Evolutionary conservation across 345 rosid species (phyloP).

Genomic region (Viola odorata): DNA sequence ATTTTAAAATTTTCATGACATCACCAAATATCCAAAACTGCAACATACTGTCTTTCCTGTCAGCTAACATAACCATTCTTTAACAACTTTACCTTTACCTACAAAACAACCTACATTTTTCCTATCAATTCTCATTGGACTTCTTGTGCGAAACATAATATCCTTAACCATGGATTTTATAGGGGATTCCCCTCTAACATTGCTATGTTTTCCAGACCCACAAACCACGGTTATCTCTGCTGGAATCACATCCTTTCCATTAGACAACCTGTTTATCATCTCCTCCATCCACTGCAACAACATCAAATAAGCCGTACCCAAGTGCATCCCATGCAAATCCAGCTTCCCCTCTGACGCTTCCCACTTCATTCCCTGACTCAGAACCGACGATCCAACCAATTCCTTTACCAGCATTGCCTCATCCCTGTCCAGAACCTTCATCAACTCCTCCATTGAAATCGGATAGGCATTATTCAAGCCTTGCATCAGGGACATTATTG

Average conservation of each 20-base stretch:
- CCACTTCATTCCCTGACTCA: constrained; percentile 55
- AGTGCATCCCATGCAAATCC: constrained; percentile 88
- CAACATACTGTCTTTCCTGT: not conserved
- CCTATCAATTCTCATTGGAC: constrained; percentile 71
- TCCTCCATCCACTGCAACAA: constrained; percentile 70
- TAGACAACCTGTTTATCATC: constrained; percentile 37
- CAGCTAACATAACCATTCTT: constrained; percentile 7
- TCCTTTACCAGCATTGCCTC: constrained; percentile 48
- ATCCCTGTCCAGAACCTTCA: constrained; percentile 31
- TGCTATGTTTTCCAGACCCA: constrained; percentile 75
- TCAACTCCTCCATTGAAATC: constrained; percentile 41
- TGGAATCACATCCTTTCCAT: constrained; percentile 35
- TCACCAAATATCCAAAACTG: too few relatives aligned
- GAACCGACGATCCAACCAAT: constrained; percentile 44
- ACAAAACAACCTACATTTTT: constrained; percentile 53
- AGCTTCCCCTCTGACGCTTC: constrained; percentile 45
- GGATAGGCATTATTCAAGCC: constrained; percentile 33
- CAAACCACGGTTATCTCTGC: constrained; percentile 57
- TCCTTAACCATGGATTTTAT: constrained; percentile 53
- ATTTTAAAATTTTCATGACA: too few relatives aligned
- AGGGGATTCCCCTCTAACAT: constrained; percentile 64
- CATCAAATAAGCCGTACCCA: constrained; percentile 60
- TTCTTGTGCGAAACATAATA: constrained; percentile 40
- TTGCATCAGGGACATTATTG: constrained; percentile 31
- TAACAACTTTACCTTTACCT: constrained; percentile 8